A percentile compares a stretch with the other conserved stretches of the same genome.
These are phyloP conservation scores for Rhynchospora breviuscula DNA, from an alignment of 176 grass and related monocot species.

Conservation along the genomic window DNA sequence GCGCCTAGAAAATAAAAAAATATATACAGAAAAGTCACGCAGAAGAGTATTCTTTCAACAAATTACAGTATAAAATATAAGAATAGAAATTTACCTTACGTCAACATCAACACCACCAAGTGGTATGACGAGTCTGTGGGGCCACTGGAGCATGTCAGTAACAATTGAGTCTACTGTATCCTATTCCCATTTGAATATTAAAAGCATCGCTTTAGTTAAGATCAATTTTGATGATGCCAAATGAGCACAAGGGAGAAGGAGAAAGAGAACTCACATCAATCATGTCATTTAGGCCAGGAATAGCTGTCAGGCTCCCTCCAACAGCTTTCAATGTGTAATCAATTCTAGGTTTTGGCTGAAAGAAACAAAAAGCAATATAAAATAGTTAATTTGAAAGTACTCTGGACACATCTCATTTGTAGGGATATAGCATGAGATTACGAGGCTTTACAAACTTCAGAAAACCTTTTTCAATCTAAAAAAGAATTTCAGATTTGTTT, in stretches of 20 bases:
- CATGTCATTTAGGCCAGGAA: slow-evolving; percentile 97
- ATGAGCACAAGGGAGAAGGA: slow-evolving; percentile 21
- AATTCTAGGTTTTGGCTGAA: slow-evolving; percentile 90
- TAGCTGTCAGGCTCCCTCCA: slow-evolving; percentile 90
- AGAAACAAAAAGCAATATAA: slow-evolving; percentile 33
- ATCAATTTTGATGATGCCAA: slow-evolving; percentile 19
- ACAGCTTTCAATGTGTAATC: slow-evolving; percentile 93
- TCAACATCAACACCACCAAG: slow-evolving; percentile 71
- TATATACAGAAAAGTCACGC: neutral
- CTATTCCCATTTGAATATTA: slow-evolving; percentile 37
- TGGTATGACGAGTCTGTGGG: slow-evolving; percentile 83
- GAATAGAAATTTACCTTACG: slow-evolving; percentile 54
- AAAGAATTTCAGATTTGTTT: slow-evolving; percentile 15
- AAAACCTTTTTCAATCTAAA: slow-evolving; percentile 2
- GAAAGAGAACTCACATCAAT: slow-evolving; percentile 66
- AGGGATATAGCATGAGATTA: neutral
- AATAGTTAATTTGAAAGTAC: slow-evolving; percentile 16
- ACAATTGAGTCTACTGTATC: slow-evolving; percentile 92
- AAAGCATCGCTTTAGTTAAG: slow-evolving; percentile 22
- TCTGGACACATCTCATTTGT: slow-evolving; percentile 8
- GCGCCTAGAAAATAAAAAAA: neutral
- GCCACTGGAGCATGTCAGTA: slow-evolving; percentile 95
- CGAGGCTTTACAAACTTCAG: neutral
- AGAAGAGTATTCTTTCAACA: neutral
- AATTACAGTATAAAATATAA: neutral